Base-by-base conservation (phyloP, 2,329 filamentous ascomycete species). In the Allantophomopsis cytisporea region DNA sequence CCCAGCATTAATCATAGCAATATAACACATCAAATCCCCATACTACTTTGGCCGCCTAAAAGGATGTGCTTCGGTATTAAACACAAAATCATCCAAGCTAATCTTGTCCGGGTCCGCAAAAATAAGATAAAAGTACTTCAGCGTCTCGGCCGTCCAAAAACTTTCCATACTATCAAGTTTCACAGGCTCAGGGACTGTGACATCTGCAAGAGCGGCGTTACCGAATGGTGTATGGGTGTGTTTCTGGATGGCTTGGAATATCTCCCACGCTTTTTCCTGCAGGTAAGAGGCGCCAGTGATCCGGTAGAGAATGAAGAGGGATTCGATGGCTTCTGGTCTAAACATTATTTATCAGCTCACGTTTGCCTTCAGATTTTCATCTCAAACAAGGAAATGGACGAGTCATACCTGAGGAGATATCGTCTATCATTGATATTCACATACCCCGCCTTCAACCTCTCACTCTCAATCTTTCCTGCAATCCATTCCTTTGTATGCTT, bases 91-190 rank as follows among this genome's bases (percentile, higher is more conserved):
- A 57, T 81, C 76, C 54, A 81, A 55, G 54, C 66, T 76, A 28
- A 77, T 59, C 23, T 68, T 48, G 18, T 64, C 61, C 5, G 68
- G 68, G 34, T 76, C 54, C 18, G 50, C 47, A 43, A 58, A 59
- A 13, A 70, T 69, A 43, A 80, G 48, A 55, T 74, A 80, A 20
- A 65, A 61, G 50, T 80, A 80, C 58, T 81, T 81, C 52, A 80
- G 47, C 41, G 76, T 72, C 56, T 81, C 76, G 0, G 76, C 76
- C 50, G 80, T 73, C 56, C 76, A 67, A 53, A 79, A 81, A 45
- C 49, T 52, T 55, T 81, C 76, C 60, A 74, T 73, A 30, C 64
- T 63, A 50, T 81, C 74, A 38, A 61, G 54, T 39, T 59, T 44
- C 38, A 44, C 39, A 0, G 38, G 39, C 20, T 44, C 41, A 11